Evolutionary conservation across 768 basidiomycete species (phyloP), one percentile per base, ranked within the genome.

Genomic region (Boletus eberwhitei): DNA sequence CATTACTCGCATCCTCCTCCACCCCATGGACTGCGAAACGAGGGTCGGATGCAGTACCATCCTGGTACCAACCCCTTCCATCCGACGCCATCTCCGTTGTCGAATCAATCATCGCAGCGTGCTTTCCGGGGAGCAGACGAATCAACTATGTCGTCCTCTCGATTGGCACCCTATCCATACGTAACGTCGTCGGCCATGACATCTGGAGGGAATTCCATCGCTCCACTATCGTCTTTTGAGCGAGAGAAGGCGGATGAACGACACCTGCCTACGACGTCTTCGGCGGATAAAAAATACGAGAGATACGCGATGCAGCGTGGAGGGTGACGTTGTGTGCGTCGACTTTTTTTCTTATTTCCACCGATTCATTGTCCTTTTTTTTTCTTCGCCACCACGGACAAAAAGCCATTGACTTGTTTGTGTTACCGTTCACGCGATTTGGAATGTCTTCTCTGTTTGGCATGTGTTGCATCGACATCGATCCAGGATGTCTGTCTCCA

Each of bases 201-300:
- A 16, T 63, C 77, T 7, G 71, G 59, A n/a, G 63, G 63, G 17
- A 65, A 53, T 2, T 45, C 61, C 34, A 63, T 68, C 37, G 37
- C 66, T 17, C 68, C 69, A 16, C 52, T 66, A 1, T 55, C 81
- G 37, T 79, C 81, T 0, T 85, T 78, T 64, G 83, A 85, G 65
- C 76, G 83, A 58, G 82, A 83, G 42, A 74, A 75, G 55, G 78
- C 77, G n/a, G 74, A 77, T 45, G 81, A 82, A 24, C 73, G 80
- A 46, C 66, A 80, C 45, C 75, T 81, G 42, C 71, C 77, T n/a
- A 71, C 79, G 19, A 59, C 80, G 14, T 74, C 77, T 17, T 73
- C 74, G 21, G 53, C 53, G 51, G 80, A 79, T 11, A 65, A 58
- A 41, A 71, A 65, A 39, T 69, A 69, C 35, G 67, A 70, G 17